Evolutionary conservation across 176 grass and related monocot species (phyloP).

Genomic region (Zoysia pacifica): DNA sequence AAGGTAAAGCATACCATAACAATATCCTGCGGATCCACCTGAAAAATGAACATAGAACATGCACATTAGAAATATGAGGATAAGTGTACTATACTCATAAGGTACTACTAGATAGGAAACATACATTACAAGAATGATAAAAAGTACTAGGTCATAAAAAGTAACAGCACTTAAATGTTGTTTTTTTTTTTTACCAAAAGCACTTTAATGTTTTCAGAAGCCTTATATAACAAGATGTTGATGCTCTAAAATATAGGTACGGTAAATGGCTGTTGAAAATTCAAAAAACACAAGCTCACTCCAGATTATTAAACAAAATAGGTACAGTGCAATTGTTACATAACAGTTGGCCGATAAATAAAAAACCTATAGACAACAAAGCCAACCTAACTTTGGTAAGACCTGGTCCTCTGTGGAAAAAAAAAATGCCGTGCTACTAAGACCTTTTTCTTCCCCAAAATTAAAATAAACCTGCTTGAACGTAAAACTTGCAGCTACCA

Average conservation of each 20-base stretch:
- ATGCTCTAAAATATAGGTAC: constrained; percentile 9
- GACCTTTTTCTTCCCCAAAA: constrained; percentile 3
- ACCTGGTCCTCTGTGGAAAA: not conserved
- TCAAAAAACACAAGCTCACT: not conserved
- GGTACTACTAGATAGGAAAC: constrained; percentile 23
- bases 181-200: too few relatives aligned
- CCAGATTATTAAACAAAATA: not conserved
- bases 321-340: not conserved
- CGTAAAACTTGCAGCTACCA: constrained; percentile 3
- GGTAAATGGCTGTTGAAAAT: constrained; percentile 9
- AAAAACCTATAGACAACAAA: constrained; percentile 18
- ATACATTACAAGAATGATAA: constrained; percentile 21
- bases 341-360: not conserved
- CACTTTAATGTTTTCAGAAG: not conserved
- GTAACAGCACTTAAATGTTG: constrained; percentile 1
- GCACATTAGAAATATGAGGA: constrained; percentile 28
- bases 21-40: constrained; percentile 99
- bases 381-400: constrained; percentile 18
- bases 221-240: not conserved
- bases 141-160: constrained; percentile 27
- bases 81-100: constrained; percentile 2
- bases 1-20: constrained; percentile 71
- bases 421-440: constrained; percentile 1
- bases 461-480: constrained; percentile 15
- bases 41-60: constrained; percentile 48